Percentiles rank a stretch among this genome's conserved stretches.
Evolutionary conservation across 192 early-diverging fungal species (phyloP).

Genomic region (Backusella luteola): DNA sequence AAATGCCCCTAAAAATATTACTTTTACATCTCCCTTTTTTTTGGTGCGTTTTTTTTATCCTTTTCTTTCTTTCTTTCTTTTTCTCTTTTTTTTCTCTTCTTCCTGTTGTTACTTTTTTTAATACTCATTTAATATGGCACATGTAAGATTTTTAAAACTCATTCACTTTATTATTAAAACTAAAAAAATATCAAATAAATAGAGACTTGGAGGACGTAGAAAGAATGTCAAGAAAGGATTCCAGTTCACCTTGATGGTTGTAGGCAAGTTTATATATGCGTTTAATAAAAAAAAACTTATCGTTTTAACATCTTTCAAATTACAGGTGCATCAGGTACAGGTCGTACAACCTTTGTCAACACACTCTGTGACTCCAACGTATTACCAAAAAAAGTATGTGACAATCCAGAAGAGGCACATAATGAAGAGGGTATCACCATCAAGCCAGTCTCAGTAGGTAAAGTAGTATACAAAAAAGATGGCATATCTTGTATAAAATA

Average conservation of each 20-base stretch:
- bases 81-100: slow-evolving; percentile 2
- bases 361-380: slow-evolving; percentile 88
- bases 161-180: not conserved
- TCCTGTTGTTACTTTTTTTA: slow-evolving; percentile 2
- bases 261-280: slow-evolving; percentile 58
- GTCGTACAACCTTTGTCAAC: slow-evolving; percentile 98
- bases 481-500: not conserved
- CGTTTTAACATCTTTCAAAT: slow-evolving; percentile 22
- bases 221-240: slow-evolving; percentile 97
- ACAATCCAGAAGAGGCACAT: slow-evolving; percentile 73
- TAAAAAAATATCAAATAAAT: not conserved
- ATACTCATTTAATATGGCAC: slow-evolving; percentile 25
- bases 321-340: slow-evolving; percentile 85
- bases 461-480: not conserved
- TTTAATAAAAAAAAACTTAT: not conserved
- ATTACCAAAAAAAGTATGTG: slow-evolving; percentile 63
- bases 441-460: slow-evolving; percentile 77
- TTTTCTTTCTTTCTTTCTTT: not conserved
- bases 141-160: slow-evolving; percentile 13
- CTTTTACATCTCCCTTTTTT: not conserved
- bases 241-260: slow-evolving; percentile 96
- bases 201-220: slow-evolving; percentile 68
- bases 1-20: not conserved
- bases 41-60: not conserved
- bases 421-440: slow-evolving; percentile 86